phyloP scores from a whole-genome alignment of 2,329 filamentous ascomycete species.

The Pleochaeta shiraiana region DNA sequence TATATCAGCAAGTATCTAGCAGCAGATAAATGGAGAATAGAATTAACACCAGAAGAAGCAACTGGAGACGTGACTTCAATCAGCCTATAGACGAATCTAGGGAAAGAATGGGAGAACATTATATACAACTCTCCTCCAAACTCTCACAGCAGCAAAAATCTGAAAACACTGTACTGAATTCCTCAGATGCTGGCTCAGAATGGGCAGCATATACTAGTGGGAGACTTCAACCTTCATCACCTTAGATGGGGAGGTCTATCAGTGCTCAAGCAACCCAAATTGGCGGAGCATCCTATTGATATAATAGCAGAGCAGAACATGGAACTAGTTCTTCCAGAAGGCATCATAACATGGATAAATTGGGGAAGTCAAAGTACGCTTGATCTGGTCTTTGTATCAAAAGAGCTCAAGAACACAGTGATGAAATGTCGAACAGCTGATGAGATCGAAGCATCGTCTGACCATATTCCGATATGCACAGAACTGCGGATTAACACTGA shows the following conservation, averaged over 20 bases:
- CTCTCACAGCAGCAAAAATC: neutral
- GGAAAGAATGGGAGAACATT: neutral
- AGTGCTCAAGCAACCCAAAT: neutral
- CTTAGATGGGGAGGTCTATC: neutral
- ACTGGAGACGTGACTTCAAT: neutral
- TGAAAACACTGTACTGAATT: neutral
- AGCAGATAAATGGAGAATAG: neutral
- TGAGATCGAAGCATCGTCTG: neutral
- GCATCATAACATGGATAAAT: neutral
- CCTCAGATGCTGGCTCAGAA: neutral
- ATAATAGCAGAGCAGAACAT: neutral
- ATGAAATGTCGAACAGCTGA: neutral
- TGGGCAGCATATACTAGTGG: neutral
- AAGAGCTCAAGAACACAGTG: neutral
- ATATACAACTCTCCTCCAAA: neutral
- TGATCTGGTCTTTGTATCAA: neutral
- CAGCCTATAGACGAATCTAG: neutral
- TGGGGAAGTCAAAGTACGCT: neutral
- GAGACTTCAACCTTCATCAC: neutral
- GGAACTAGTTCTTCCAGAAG: neutral
- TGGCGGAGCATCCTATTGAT: neutral
- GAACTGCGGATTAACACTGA: neutral
- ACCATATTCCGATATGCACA: neutral
- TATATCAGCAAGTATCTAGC: neutral
- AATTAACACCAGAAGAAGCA: neutral